A percentile compares a stretch with the other conserved stretches of the same genome.
Evolutionary conservation across 2,329 filamentous ascomycete genomes (phyloP).

Genomic region (Coleophoma cylindrospora): DNA sequence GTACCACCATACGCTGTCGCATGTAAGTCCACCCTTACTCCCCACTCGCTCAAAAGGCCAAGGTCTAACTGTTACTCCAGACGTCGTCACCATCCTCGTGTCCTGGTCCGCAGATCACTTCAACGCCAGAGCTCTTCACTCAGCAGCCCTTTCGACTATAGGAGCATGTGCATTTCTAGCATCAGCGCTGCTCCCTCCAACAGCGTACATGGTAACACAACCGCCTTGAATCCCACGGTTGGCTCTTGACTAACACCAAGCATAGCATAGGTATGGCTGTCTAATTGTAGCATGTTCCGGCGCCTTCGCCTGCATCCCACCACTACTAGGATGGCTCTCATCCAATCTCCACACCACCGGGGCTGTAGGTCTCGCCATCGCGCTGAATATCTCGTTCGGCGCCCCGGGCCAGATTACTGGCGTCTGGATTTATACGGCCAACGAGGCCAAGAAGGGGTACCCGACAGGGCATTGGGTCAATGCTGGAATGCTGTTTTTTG

Average conservation of each 20-base stretch:
- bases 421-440: conserved; percentile 68
- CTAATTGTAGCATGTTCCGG: conserved; percentile 64
- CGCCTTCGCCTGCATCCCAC: conserved; percentile 64
- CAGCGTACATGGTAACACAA: conserved; percentile 41
- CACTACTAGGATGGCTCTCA: conserved; percentile 36
- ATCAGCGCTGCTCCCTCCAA: conserved; percentile 57
- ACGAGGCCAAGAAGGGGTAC: conserved; percentile 56
- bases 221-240: background rate
- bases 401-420: conserved; percentile 67
- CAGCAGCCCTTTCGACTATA: conserved; percentile 41
- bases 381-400: conserved; percentile 63
- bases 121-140: conserved; percentile 50
- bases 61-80: conserved; percentile 2
- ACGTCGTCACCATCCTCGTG: conserved; percentile 39
- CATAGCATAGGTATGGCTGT: conserved; percentile 57
- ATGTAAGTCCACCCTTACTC: conserved; percentile 29
- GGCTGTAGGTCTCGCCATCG: conserved; percentile 63
- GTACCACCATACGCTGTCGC: conserved; percentile 61
- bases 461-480: conserved; percentile 68
- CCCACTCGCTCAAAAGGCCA: background rate
- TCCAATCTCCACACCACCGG: conserved; percentile 60
- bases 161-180: conserved; percentile 54
- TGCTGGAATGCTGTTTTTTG: conserved; percentile 54
- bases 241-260: background rate
- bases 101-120: conserved; percentile 60